Evolutionary conservation across 257 asterid species (phyloP).

Genomic region (Jacaranda copaia): DNA sequence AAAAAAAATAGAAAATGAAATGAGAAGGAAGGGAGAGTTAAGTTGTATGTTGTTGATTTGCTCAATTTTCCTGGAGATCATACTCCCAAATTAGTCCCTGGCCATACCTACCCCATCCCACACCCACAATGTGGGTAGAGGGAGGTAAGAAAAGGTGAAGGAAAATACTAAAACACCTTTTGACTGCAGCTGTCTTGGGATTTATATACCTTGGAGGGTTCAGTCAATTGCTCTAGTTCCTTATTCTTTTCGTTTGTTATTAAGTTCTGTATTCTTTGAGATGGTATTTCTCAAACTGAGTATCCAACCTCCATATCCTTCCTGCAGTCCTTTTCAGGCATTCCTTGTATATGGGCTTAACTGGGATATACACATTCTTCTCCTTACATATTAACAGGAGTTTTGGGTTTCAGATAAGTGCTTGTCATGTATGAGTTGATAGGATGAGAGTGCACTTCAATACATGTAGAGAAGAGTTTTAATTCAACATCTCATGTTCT

Average conservation of each 20-base stretch:
- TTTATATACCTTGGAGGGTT: neutral
- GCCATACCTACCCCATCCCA: neutral
- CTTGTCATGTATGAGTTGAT: neutral
- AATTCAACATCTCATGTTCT: conserved; percentile 10
- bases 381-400: neutral
- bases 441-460: neutral
- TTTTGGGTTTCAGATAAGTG: neutral
- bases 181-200: neutral
- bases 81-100: neutral
- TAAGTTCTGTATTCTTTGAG: too few relatives aligned
- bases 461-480: neutral
- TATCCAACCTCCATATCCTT: neutral
- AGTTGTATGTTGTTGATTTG: neutral
- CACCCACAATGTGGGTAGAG: neutral
- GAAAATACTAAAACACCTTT: neutral
- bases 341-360: conserved; percentile 3
- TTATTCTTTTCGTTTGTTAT: neutral
- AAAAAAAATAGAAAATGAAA: too few relatives aligned
- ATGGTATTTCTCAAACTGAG: neutral
- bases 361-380: neutral
- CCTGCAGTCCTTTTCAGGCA: neutral
- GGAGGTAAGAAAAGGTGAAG: neutral
- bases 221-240: neutral
- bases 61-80: neutral
- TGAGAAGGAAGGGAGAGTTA: neutral